Percentiles rank a stretch among this genome's conserved stretches.
Evolutionary conservation across 495 filamentous ascomycete genomes (phyloP).

Genomic region (Tetracladium setigerum): DNA sequence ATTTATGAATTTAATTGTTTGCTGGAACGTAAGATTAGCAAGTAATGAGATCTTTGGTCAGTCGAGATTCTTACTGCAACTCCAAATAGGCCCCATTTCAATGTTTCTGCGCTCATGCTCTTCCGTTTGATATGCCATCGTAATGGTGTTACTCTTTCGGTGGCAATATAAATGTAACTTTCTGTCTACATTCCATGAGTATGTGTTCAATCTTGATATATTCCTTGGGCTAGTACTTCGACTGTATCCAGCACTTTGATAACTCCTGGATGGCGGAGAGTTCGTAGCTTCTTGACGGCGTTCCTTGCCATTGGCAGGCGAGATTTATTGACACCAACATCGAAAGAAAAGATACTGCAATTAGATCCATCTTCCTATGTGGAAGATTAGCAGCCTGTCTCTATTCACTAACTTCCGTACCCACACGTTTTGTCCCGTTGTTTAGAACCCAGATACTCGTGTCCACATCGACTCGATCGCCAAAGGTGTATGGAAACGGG

Average conservation of each 20-base stretch:
- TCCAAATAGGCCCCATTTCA: slow-evolving; percentile 89
- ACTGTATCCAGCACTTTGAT: slow-evolving; percentile 89
- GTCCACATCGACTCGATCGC: slow-evolving; percentile 81
- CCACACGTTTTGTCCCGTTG: slow-evolving; percentile 85
- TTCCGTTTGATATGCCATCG: slow-evolving; percentile 80
- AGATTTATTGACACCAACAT: slow-evolving; percentile 68
- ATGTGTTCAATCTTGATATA: background rate
- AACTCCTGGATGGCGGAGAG: slow-evolving; percentile 87
- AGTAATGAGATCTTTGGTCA: slow-evolving; percentile 7
- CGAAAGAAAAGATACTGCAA: slow-evolving; percentile 96
- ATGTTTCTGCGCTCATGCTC: slow-evolving; percentile 76
- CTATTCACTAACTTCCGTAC: slow-evolving; percentile 14
- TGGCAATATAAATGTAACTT: slow-evolving; percentile 87
- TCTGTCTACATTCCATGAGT: slow-evolving; percentile 57
- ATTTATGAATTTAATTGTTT: slow-evolving; percentile 92
- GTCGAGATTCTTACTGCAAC: slow-evolving; percentile 55
- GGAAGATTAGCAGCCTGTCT: background rate
- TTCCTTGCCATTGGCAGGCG: slow-evolving; percentile 83
- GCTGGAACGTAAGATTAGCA: slow-evolving; percentile 33
- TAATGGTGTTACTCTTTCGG: slow-evolving; percentile 78
- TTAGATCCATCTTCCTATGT: slow-evolving; percentile 79
- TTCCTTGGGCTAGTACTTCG: slow-evolving; percentile 54
- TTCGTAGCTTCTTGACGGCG: slow-evolving; percentile 83
- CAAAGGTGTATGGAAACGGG: slow-evolving; percentile 83
- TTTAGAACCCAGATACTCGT: slow-evolving; percentile 87